Evolutionary conservation across 2,329 filamentous ascomycete species (phyloP), one percentile per base, ranked within the genome.

Genomic region (Fusarium newnesense): DNA sequence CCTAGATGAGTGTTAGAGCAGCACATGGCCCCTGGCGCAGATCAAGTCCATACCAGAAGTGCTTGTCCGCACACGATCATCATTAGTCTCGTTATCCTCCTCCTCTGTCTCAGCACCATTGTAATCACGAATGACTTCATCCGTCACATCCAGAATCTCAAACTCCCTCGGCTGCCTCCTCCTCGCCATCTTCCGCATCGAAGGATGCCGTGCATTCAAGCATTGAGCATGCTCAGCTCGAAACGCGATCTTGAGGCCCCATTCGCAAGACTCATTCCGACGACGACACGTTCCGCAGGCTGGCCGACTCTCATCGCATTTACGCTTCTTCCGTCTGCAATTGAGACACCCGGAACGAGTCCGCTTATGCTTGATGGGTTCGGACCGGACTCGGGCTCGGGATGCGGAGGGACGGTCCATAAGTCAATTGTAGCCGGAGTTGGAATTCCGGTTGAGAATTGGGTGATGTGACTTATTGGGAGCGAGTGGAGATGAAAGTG

Each of bases 321-420:
- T 83, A 46, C 81, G 77, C 77, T 83, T 83, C 74, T 81, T 82
- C 40, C 80, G 80, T 12, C 81, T 81, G 34, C 81, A 83, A 66
- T 82, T 82, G 60, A 83, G 79, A 43, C 81, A 83, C 2, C 81
- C 81, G 9, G 80, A 81, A 30, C 81, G 75, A 19, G 81, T 82
- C 21, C 81, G 76, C 47, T 77, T 81, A 18, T 79, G 77, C 72
- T 81, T 81, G 26, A 44, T 61, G 19, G 75, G 62, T 49, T 70
- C 56, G 19, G 46, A 19, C 37, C 16, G 65, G 36, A 24, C 30
- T 19, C 37, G 64, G 50, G 21, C 18, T 39, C 34, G 43, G 21
- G 50, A 50, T 24, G 43, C 47, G 62, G 67, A 50, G 24, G 26
- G n/a, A n/a, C 19, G 53, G 18, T 75, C 65, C 75, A 77, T 77